These are phyloP conservation scores for Debaryomyces psychrophilus DNA, from an alignment of 1,139 yeast genomes.

Conservation along the genomic window DNA sequence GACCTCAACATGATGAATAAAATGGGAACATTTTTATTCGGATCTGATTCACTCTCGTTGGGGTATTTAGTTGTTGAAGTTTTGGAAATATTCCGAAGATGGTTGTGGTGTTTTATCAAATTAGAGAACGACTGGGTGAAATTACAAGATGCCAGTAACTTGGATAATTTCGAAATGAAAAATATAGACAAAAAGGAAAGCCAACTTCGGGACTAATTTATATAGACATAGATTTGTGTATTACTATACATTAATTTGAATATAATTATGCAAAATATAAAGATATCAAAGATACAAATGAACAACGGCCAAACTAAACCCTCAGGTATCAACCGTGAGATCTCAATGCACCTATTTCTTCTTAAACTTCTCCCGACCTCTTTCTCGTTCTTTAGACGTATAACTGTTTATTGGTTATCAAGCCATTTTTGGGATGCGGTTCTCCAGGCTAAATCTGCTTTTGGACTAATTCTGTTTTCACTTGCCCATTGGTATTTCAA, in stretches of 20 bases:
- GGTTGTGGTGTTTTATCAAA: conserved; percentile 87
- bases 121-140: conserved; percentile 75
- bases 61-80: conserved; percentile 69
- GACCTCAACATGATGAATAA: conserved; percentile 3
- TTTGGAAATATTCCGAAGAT: conserved; percentile 78
- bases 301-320: conserved; percentile 1
- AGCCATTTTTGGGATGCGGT: conserved; percentile 52
- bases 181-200: conserved; percentile 1
- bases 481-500: conserved; percentile 46
- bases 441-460: conserved; percentile 58
- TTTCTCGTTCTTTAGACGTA: neutral
- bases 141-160: conserved; percentile 18
- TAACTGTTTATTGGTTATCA: conserved; percentile 28
- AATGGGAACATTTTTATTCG: conserved; percentile 35
- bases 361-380: neutral
- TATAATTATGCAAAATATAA: conserved; percentile 6
- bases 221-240: conserved; percentile 7
- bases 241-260: conserved; percentile 6
- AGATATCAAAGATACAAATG: neutral
- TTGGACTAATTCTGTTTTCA: conserved; percentile 51
- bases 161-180: conserved; percentile 1
- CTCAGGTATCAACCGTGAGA: neutral
- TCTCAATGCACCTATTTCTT: neutral
- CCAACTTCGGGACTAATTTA: neutral
- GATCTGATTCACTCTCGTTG: conserved; percentile 51